Percentiles rank a stretch among this genome's conserved stretches.
These are phyloP conservation scores for Lasiodiplodia theobromae DNA, from an alignment of 2,329 filamentous ascomycete genomes.

Conservation along the genomic window DNA sequence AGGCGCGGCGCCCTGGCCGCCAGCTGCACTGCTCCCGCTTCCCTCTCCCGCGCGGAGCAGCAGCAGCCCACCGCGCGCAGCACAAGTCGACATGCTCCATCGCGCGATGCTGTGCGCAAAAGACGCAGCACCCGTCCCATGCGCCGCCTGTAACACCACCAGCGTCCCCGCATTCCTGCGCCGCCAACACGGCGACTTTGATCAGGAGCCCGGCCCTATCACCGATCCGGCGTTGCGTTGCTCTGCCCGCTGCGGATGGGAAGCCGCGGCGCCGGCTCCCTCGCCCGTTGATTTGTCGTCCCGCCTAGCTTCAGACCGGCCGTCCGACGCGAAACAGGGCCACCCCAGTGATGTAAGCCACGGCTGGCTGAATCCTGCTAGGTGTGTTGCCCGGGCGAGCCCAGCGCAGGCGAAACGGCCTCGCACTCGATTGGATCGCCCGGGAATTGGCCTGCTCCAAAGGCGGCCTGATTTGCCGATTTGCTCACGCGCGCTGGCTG, in stretches of 20 bases:
- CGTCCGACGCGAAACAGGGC: constrained; percentile 17
- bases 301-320: constrained; percentile 7
- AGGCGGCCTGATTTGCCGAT: constrained; percentile 25
- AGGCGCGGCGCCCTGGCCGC: constrained; percentile 24
- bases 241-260: constrained; percentile 19
- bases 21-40: background rate
- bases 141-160: constrained; percentile 24
- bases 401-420: constrained; percentile 23
- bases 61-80: constrained; percentile 14
- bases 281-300: constrained; percentile 27
- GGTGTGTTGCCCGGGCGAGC: constrained; percentile 20
- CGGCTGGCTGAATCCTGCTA: constrained; percentile 25
- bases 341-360: constrained; percentile 25
- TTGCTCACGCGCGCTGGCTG: constrained; percentile 22
- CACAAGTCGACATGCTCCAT: constrained; percentile 14
- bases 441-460: constrained; percentile 22
- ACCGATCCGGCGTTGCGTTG: constrained; percentile 21
- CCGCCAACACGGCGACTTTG: constrained; percentile 20
- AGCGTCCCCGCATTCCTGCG: constrained; percentile 27
- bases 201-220: constrained; percentile 26
- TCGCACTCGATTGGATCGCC: constrained; percentile 22
- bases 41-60: constrained; percentile 13
- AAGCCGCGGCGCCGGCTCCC: constrained; percentile 3
- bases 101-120: background rate
- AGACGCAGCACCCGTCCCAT: constrained; percentile 18